phyloP scores from a whole-genome alignment of 306 rosid genomes.

The Chamaecrista fasciculata region DNA sequence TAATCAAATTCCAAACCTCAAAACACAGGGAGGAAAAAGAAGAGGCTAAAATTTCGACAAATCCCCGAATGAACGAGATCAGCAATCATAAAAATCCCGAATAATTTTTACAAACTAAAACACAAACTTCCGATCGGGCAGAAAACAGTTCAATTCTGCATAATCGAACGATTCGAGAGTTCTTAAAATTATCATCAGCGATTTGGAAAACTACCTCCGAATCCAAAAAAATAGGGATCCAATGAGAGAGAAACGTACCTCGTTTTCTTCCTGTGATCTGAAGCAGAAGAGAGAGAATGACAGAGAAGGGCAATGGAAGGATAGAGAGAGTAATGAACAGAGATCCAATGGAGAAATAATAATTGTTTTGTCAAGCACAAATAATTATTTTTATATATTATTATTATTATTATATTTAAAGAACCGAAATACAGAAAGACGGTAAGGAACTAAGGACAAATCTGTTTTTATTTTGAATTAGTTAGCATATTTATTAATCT shows the following conservation, averaged over 20 bases:
- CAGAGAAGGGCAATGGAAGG: too few species aligned
- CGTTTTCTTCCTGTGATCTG: conserved; percentile 45
- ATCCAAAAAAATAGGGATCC: conserved; percentile 26
- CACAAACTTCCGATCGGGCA: not conserved
- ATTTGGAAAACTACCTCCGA: not conserved
- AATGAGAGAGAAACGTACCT: conserved; percentile 31
- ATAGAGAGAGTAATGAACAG: conserved; percentile 17
- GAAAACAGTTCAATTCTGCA: conserved; percentile 1
- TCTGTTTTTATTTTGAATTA: too few species aligned
- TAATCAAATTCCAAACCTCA: not conserved
- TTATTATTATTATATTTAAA: too few species aligned
- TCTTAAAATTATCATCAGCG: not conserved
- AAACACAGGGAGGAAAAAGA: conserved; percentile 4
- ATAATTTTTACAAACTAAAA: conserved; percentile 8
- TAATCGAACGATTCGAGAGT: not conserved
- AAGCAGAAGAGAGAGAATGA: conserved; percentile 32
- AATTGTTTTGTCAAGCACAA: not conserved
- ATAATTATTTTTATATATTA: not conserved
- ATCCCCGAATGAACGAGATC: not conserved
- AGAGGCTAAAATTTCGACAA: not conserved
- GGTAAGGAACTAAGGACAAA: too few species aligned
- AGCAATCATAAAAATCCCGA: not conserved
- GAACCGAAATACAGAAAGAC: too few species aligned
- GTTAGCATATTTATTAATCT: too few species aligned
- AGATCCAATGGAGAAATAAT: conserved; percentile 38